Percentiles rank a stretch among this genome's conserved stretches.
Evolutionary conservation across 768 basidiomycete genomes (phyloP).

Genomic region (Nevesoporus exiguus): DNA sequence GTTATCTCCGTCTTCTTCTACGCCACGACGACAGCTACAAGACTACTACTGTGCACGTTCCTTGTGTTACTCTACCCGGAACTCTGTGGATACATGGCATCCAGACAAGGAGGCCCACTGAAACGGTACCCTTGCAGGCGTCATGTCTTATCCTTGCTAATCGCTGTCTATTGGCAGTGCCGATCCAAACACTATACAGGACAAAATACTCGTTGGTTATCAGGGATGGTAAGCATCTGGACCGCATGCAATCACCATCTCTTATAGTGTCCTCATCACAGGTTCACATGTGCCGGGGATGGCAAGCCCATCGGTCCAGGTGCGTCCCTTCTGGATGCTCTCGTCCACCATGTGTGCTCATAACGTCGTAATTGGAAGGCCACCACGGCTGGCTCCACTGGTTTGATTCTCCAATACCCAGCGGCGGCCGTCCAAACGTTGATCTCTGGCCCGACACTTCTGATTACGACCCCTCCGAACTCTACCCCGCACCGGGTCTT

Average conservation of each 20-base stretch:
- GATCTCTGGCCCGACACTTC: conserved; percentile 83
- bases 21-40: neutral
- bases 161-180: conserved; percentile 37
- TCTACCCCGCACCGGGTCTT: conserved; percentile 67
- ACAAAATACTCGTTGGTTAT: conserved; percentile 83
- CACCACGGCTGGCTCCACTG: conserved; percentile 90
- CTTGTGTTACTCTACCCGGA: neutral
- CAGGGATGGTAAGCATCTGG: conserved; percentile 65
- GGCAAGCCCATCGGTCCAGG: conserved; percentile 65
- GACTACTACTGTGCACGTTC: neutral
- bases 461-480: conserved; percentile 64
- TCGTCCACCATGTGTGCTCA: neutral
- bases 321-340: conserved; percentile 11
- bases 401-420: conserved; percentile 65
- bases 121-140: neutral
- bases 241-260: neutral
- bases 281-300: conserved; percentile 73
- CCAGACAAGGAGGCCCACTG: neutral
- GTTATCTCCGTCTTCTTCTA: no score
- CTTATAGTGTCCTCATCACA: conserved; percentile 19
- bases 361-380: conserved; percentile 24
- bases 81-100: neutral
- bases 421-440: conserved; percentile 67
- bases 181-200: conserved; percentile 72
- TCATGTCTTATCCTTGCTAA: neutral